Evolutionary conservation across 768 basidiomycete species (phyloP), one percentile per base, ranked within the genome.

Genomic region (Baorangia bicolor): DNA sequence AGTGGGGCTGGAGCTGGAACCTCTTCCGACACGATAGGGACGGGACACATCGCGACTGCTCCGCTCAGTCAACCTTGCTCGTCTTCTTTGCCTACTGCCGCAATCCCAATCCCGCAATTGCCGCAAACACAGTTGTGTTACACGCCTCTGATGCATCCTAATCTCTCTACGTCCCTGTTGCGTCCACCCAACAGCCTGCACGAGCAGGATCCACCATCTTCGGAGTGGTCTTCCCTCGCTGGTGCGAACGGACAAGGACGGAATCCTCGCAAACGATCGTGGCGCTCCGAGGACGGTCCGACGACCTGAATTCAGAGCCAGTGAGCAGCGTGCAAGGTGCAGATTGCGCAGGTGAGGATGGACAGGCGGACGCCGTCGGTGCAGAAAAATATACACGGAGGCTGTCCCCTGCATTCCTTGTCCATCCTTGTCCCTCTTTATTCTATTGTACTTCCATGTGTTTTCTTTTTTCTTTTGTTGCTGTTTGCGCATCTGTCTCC

Each of bases 141-240:
- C 43, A 34, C 38, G 2, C 46, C 59, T 5, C 30, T 53, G 27
- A 51, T 57, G 25, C 58, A 48, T 16, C 25, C 64, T 10, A 35
- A 34, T 1, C 34, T 49, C 20, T 7, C 64, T 18, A 35, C 49
- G 1, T 33, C 64, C 10, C 20, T 49, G 5, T 3, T 40, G 5
- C 59, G 39, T 35, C 41, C 37, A 9, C 45, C 40, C 28, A 59
- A 59, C 18, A 37, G 56, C 39, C 45, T 69, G 23, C 67, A 69
- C 3, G 57, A 54, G 1, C 61, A 53, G 6, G 59, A 63, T 11
- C 63, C 59, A 21, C 65, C 64, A 5, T 25, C 53, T 5, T 65
- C 67, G 3, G 63, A 58, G 13, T 67, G 69, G 69, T 67, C 69
- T 11, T 70, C 68, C 3, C 66, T 72, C 2, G 55, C 63, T 38